Conservation (phyloP, 805 yeast species). For the Cyberlindnera japonica region DNA sequence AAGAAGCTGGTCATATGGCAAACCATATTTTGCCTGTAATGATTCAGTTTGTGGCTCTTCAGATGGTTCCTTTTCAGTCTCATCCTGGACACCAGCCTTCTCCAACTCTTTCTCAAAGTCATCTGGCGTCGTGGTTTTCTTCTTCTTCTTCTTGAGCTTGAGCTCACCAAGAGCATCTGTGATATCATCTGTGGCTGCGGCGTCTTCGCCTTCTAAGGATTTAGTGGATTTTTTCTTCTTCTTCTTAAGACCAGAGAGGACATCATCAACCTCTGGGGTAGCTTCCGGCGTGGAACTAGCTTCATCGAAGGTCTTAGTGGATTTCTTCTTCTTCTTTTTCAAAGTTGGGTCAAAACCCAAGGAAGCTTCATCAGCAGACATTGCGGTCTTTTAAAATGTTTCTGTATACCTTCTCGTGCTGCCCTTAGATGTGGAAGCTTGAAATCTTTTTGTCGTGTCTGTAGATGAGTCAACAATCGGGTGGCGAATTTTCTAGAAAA, state of each 20-base stretch:
- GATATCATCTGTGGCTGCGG: slow-evolving; percentile 37
- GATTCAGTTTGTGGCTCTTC: slow-evolving; percentile 27
- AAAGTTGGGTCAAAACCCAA: slow-evolving; percentile 70
- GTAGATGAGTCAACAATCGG: too few species aligned
- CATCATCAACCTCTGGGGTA: slow-evolving; percentile 52
- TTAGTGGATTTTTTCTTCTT: slow-evolving; percentile 70
- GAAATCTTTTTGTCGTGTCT: background rate
- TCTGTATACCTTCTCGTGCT: background rate
- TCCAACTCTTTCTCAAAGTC: slow-evolving; percentile 89
- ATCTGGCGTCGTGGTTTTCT: slow-evolving; percentile 57
- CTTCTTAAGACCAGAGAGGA: slow-evolving; percentile 75
- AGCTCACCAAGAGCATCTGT: slow-evolving; percentile 66
- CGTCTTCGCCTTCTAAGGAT: slow-evolving; percentile 35
- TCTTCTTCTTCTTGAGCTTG: slow-evolving; percentile 84
- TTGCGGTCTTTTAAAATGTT: too few species aligned
- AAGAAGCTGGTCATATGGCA: slow-evolving; percentile 73
- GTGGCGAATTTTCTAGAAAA: background rate
- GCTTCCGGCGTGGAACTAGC: slow-evolving; percentile 34
- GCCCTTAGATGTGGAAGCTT: background rate
- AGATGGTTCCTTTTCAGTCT: slow-evolving; percentile 23
- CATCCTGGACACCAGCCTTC: slow-evolving; percentile 77
- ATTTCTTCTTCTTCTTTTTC: slow-evolving; percentile 77
- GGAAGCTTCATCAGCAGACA: slow-evolving; percentile 16
- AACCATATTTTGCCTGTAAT: slow-evolving; percentile 46
- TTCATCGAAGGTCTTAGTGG: slow-evolving; percentile 41